A percentile compares a stretch with the other conserved stretches of the same genome.
These are phyloP conservation scores for Mucor indicus DNA, from an alignment of 371 early-diverging fungal species.

Conservation along the genomic window DNA sequence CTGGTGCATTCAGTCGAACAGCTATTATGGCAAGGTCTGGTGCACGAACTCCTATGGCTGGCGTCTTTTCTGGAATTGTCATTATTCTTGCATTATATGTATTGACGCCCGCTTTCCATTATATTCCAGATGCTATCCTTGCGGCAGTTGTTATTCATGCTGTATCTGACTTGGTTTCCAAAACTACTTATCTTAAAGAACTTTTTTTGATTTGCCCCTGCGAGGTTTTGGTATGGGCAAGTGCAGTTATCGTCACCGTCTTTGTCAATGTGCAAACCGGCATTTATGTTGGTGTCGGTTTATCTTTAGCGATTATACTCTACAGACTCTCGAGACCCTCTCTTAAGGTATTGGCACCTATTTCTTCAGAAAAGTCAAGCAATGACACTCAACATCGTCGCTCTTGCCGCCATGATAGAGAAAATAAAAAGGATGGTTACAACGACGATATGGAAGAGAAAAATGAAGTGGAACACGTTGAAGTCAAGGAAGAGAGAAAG, in stretches of 20 bases:
- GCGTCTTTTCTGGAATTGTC: slow-evolving; percentile 68
- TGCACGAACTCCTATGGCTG: slow-evolving; percentile 78
- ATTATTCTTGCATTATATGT: slow-evolving; percentile 76
- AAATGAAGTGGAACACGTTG: no score
- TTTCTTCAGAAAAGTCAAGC: background rate
- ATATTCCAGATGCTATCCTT: slow-evolving; percentile 77
- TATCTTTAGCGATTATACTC: slow-evolving; percentile 56
- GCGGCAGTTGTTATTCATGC: slow-evolving; percentile 81
- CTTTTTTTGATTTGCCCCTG: slow-evolving; percentile 39
- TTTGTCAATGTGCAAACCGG: slow-evolving; percentile 65
- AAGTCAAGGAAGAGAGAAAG: background rate
- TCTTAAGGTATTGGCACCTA: slow-evolving; percentile 21
- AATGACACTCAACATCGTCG: background rate
- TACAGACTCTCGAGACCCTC: slow-evolving; percentile 62
- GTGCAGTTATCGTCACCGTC: slow-evolving; percentile 57
- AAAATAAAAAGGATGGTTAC: no score
- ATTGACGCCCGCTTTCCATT: slow-evolving; percentile 84
- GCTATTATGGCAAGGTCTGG: slow-evolving; percentile 81
- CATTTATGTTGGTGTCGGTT: slow-evolving; percentile 56
- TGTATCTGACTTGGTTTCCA: slow-evolving; percentile 54
- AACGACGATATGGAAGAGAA: no score
- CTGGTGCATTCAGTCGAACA: slow-evolving; percentile 88
- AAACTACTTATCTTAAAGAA: slow-evolving; percentile 21
- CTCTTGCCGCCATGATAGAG: no score
- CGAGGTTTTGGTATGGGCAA: slow-evolving; percentile 47